Evolutionary conservation across 352 stramenopile species (phyloP), one percentile per base, ranked within the genome.

Genomic region (Phytophthora tubulina): DNA sequence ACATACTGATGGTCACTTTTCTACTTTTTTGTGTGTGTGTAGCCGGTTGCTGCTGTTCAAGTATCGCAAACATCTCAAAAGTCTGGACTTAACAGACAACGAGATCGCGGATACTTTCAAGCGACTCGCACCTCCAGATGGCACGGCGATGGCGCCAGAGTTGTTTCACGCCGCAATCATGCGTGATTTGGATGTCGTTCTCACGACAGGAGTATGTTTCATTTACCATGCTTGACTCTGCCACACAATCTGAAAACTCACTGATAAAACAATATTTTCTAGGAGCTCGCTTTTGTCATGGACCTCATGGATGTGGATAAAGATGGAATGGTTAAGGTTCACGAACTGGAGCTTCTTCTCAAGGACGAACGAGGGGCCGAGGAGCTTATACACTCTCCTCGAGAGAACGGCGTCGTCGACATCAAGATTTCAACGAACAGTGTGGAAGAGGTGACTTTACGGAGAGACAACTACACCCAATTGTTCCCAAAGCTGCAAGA

Each of bases 11-110:
- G 2, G 13, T 44, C 13, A 42, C 30, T 39, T 4, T 49, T 31
- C 35, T 56, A 0, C 32, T n/a, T 27, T 21, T 59, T 33, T 51
- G 11, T 57, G 17, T 35, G 67, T 50, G 39, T 41, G 9, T 8
- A 95, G 88, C 4, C 85, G 87, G 4, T 51, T 95, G n/a, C 44
- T 93, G 17, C 73, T 95, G 10, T 93, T 84, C 64, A 93, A 95
- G 67, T 94, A 93, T 63, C 72, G 86, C 17, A 83, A 88, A 33
- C 55, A 79, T 31, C 56, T 95, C 8, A 87, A 80, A 61, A 87
- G 78, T 38, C 73, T 88, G 33, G 82, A 82, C 5, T 67, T 95
- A 27, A 90, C 83, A 1, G 88, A 95, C 53, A 94, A 92, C 60
- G 88, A 95, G 57, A 88, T 94, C 14, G 75, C 80, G 17, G 88